Evolutionary conservation across 2,329 filamentous ascomycete genomes (phyloP), one percentile per base, ranked within the genome.

Genomic region (Chalaropsis thielavioides): DNA sequence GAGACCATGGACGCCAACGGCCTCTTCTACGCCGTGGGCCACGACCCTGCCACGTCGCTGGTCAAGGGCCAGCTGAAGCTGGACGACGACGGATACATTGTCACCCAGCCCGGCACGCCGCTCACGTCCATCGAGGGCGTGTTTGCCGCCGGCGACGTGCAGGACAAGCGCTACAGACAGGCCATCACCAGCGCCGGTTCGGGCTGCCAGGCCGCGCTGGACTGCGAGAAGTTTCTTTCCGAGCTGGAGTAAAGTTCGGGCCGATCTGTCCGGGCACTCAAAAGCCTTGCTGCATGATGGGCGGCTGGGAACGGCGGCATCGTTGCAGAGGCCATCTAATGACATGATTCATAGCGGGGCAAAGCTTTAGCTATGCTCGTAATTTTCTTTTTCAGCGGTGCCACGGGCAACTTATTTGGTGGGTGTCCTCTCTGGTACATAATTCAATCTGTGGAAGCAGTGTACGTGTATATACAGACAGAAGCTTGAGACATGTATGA

Each of bases 81-180:
- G 72, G 95, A 99, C 72, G 82, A 83, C 68, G 92, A 99, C 69
- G 91, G 90, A 24, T 99, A 99, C 77, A 84, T 99, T 67, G 75
- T 91, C 71, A 99, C 94, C 65, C 84, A 88, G 75, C 88, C 94
- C 2, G 95, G 94, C 65, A 92, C 90, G 58, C 90, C 90, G 67
- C 81, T 88, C 72, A 99, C 94, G 60, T 96, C 85, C 76, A 76
- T 96, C 5, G 84, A 90, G 73, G 94, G 94, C 74, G 90, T 99
- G 22, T 99, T 96, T 73, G 94, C 94, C 44, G 94, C 92, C 10
- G 94, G 94, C 69, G 94, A 99, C 74, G 95, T 99, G 10, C 94
- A 99, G 80, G 95, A 99, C 75, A 99, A 97, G 86, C 85, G 87
- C 73, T 99, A 99, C 76, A 85, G 94, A 74, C 94, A 99, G 79